A percentile compares a stretch with the other conserved stretches of the same genome.
Evolutionary conservation across 2,329 filamentous ascomycete genomes (phyloP).

Genomic region (Monosporascus sp.): DNA sequence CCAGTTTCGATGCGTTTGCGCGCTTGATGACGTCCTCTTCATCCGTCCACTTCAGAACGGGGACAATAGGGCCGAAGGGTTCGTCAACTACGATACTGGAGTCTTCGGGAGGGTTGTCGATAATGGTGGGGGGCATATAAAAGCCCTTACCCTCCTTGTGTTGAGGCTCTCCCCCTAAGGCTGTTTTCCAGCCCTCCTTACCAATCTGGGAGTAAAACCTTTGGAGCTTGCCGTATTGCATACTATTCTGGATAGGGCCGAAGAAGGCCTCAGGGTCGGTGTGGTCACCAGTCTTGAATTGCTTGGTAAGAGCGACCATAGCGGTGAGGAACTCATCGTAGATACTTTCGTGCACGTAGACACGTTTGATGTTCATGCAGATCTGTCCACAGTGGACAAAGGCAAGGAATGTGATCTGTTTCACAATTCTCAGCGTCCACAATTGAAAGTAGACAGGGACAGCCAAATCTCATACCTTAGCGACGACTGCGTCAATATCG

Average conservation of each 20-base stretch:
- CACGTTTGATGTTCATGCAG: conserved; percentile 48
- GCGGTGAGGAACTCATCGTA: conserved; percentile 45
- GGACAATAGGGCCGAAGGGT: conserved; percentile 46
- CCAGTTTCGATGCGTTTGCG: conserved; percentile 44
- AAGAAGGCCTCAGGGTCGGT: conserved; percentile 32
- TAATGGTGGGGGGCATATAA: conserved; percentile 54
- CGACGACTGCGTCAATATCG: conserved; percentile 36
- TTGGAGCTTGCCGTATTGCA: conserved; percentile 55
- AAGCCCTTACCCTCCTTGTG: conserved; percentile 39
- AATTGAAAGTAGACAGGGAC: neutral
- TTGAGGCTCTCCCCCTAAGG: conserved; percentile 35
- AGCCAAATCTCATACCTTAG: conserved; percentile 1
- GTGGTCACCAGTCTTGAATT: conserved; percentile 31
- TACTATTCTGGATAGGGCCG: conserved; percentile 57
- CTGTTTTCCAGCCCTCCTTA: conserved; percentile 41
- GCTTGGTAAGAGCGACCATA: conserved; percentile 35
- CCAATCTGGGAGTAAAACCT: conserved; percentile 45
- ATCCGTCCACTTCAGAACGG: conserved; percentile 37
- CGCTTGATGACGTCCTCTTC: conserved; percentile 42
- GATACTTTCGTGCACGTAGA: conserved; percentile 54
- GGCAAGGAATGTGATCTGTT: conserved; percentile 34
- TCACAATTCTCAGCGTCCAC: neutral
- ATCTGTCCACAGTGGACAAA: conserved; percentile 48
- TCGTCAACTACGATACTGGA: conserved; percentile 53
- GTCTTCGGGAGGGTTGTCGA: conserved; percentile 54